Percentiles rank a stretch among this genome's conserved stretches.
Evolutionary conservation across 805 yeast genomes (phyloP).

Genomic region (Lipomyces spencermartinsiae): DNA sequence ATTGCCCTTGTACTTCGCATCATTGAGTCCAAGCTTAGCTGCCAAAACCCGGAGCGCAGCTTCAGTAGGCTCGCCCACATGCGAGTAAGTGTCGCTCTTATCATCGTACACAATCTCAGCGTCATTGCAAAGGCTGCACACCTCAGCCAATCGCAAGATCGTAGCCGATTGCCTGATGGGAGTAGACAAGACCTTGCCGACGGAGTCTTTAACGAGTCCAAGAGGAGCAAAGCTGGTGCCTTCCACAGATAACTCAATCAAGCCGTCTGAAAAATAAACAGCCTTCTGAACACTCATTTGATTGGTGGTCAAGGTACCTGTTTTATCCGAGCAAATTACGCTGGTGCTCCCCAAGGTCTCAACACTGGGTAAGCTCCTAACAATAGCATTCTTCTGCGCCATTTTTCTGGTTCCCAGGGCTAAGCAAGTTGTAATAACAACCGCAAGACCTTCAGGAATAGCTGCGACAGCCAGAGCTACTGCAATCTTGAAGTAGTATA

Average conservation of each 20-base stretch:
- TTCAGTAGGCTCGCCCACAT: conserved; percentile 63
- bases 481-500: conserved; percentile 57
- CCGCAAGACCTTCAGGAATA: conserved; percentile 59
- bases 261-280: conserved; percentile 46
- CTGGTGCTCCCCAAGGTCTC: conserved; percentile 66
- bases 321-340: conserved; percentile 59
- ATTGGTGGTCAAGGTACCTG: conserved; percentile 56
- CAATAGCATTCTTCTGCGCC: conserved; percentile 54
- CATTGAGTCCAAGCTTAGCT: conserved; percentile 47
- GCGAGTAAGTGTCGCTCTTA: conserved; percentile 44
- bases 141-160: conserved; percentile 48
- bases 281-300: conserved; percentile 46
- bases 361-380: conserved; percentile 55
- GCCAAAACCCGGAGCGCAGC: conserved; percentile 55
- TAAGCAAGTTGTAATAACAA: conserved; percentile 58
- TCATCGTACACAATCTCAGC: conserved; percentile 45
- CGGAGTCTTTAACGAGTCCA: conserved; percentile 38
- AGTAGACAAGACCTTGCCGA: conserved; percentile 41
- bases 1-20: conserved; percentile 30
- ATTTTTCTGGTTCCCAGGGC: conserved; percentile 56
- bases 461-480: conserved; percentile 58
- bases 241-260: conserved; percentile 49
- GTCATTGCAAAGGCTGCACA: conserved; percentile 53
- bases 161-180: conserved; percentile 22
- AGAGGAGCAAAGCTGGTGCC: conserved; percentile 43